Evolutionary conservation across 768 basidiomycete genomes (phyloP).

Genomic region (Trametes coccinea): DNA sequence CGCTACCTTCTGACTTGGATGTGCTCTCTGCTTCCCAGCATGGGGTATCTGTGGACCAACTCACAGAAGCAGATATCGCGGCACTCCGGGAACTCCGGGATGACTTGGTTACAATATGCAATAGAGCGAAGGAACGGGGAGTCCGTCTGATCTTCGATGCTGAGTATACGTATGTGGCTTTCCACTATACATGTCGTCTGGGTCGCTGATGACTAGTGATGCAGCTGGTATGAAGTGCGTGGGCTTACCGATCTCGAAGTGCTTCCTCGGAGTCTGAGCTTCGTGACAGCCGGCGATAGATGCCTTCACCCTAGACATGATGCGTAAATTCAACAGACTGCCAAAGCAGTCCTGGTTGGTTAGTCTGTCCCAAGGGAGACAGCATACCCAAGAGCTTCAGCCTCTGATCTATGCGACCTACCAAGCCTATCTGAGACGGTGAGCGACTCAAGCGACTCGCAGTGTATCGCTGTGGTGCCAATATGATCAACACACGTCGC

Average conservation of each 20-base stretch:
- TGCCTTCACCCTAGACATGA: conserved; percentile 71
- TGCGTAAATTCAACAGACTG: conserved; percentile 70
- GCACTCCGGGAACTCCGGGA: conserved; percentile 61
- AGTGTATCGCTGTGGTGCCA: neutral
- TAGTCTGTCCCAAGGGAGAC: neutral
- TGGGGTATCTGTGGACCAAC: conserved; percentile 23
- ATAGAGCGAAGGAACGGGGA: conserved; percentile 56
- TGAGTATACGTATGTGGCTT: conserved; percentile 61
- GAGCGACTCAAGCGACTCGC: conserved; percentile 2
- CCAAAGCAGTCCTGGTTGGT: conserved; percentile 22
- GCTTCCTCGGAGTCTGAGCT: neutral
- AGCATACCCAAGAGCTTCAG: conserved; percentile 37
- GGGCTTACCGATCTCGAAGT: neutral
- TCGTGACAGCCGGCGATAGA: conserved; percentile 72
- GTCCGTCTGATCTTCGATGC: conserved; percentile 82
- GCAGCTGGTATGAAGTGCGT: conserved; percentile 43
- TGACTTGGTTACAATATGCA: conserved; percentile 65
- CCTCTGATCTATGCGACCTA: conserved; percentile 84
- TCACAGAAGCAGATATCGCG: conserved; percentile 58
- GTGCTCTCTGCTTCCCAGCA: conserved; percentile 38
- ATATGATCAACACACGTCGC: neutral
- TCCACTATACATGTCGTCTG: neutral
- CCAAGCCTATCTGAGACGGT: conserved; percentile 87
- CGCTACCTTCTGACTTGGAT: conserved; percentile 57
- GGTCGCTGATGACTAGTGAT: neutral